Percentiles rank a stretch among this genome's conserved stretches.
Conservation (phyloP, 2,329 filamentous ascomycete species). For the Niveomyces coronatus region DNA sequence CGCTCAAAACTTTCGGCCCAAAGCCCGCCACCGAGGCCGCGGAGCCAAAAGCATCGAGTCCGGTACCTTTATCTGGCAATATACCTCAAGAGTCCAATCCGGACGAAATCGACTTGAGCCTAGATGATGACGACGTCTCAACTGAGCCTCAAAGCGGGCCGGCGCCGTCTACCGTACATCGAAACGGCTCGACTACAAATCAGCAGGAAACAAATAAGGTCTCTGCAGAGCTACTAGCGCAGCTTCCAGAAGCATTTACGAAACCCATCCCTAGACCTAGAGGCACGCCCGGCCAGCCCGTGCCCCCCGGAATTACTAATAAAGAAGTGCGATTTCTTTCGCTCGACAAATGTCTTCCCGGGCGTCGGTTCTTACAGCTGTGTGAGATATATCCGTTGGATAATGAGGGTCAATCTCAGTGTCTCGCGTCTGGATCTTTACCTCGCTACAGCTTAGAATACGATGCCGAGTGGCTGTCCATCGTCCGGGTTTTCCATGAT, state of each 20-base stretch:
- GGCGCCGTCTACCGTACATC: not conserved
- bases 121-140: conserved; percentile 41
- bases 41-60: not conserved
- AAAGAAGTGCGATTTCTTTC: conserved; percentile 74
- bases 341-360: conserved; percentile 79
- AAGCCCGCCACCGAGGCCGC: conserved; percentile 11
- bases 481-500: conserved; percentile 69
- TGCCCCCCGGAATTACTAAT: conserved; percentile 67
- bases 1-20: conserved; percentile 48
- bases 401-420: conserved; percentile 14
- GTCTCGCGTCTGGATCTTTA: conserved; percentile 13
- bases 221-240: conserved; percentile 55
- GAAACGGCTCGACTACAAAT: conserved; percentile 3
- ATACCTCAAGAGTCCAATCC: conserved; percentile 35
- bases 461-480: conserved; percentile 91
- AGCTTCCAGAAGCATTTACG: conserved; percentile 68
- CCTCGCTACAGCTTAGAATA: conserved; percentile 58
- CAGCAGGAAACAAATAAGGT: conserved; percentile 27
- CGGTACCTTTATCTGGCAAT: not conserved
- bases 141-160: conserved; percentile 15
- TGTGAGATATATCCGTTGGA: conserved; percentile 48
- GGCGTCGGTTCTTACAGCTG: conserved; percentile 74
- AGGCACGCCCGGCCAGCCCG: conserved; percentile 45
- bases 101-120: conserved; percentile 62
- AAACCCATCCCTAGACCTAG: conserved; percentile 26